Conservation (phyloP, 257 asterid species). For the Scutellaria baicalensis region DNA sequence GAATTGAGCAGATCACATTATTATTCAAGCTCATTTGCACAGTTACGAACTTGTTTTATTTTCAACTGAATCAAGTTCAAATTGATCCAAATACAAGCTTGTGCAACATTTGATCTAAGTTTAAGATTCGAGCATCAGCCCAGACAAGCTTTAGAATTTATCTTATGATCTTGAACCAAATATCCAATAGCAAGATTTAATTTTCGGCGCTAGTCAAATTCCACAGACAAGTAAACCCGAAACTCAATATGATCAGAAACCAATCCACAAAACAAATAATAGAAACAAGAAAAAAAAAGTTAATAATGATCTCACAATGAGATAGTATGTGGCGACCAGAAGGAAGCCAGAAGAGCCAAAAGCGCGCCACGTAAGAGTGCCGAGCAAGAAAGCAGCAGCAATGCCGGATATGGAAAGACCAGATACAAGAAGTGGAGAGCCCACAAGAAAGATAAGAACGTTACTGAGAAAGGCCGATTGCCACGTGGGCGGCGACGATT, state of each 20-base stretch:
- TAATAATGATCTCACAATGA: conserved; percentile 42
- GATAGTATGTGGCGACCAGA: conserved; percentile 71
- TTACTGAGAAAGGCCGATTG: conserved; percentile 61
- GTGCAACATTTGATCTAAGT: too few relatives aligned
- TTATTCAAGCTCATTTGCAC: neutral
- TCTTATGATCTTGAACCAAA: neutral
- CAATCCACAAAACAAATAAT: neutral
- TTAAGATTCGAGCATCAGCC: neutral
- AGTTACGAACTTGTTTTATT: neutral
- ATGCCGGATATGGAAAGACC: conserved; percentile 76
- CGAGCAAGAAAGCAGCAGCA: conserved; percentile 85
- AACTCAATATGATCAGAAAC: neutral
- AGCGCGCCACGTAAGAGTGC: conserved; percentile 91
- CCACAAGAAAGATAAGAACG: conserved; percentile 44
- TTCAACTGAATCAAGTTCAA: neutral
- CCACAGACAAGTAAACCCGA: neutral
- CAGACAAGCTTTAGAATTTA: neutral
- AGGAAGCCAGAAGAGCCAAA: conserved; percentile 79
- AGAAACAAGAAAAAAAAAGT: neutral
- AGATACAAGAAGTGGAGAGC: conserved; percentile 64
- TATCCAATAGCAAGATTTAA: neutral
- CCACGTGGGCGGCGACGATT: conserved; percentile 84
- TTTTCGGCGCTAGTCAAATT: neutral
- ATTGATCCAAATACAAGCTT: too few relatives aligned
- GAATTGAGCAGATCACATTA: neutral